Base-by-base conservation (phyloP, 768 basidiomycete genomes). In the Termitomyces sp. region DNA sequence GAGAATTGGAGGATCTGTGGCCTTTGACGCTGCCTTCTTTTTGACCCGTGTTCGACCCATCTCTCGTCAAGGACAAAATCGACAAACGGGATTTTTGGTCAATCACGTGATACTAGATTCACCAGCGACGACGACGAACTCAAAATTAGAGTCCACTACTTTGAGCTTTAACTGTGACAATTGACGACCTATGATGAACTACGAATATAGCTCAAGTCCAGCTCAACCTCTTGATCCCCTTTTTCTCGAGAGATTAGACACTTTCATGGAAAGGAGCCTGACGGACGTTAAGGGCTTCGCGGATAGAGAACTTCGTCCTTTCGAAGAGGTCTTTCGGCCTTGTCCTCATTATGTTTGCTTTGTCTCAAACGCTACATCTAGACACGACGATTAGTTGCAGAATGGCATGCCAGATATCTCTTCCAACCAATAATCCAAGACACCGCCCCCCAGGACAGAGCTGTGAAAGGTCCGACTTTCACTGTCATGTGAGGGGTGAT, bases 211-310 rank as follows among this genome's bases (percentile, higher is more conserved):
- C 51, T 57, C 60, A 40, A 67, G 71, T 57, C 66, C 69, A 38
- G 61, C 62, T 48, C 70, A 64, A 50, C 63, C 73, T 36, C 72
- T 73, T 47, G 81, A 87, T 64, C 80, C 64, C 5, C 73, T 88
- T n/a, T 88, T 83, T 66, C 70, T 82, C 56, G 86, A 89, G 68
- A 76, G 87, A 40, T 72, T 89, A 48, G 83, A 88, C 57, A 75
- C 82, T 0, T 84, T 89, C 64, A 82, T 84, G 71, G 79, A 83
- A 57, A 84, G 83, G 66, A 78, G 73, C 54, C 69, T 85, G 9
- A 72, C 72, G 8, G 86, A 87, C 54, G 79, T 88, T 44, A 79
- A 71, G 55, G 77, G 82, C 0, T 89, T 89, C 67, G 80, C 86
- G 47, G 78, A 81, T 53, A 74, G 86, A 64, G 87, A 89, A 69